Percentiles rank a stretch among this genome's conserved stretches.
Evolutionary conservation across 2,329 filamentous ascomycete species (phyloP).

Genomic region (Colletotrichum limetticola): DNA sequence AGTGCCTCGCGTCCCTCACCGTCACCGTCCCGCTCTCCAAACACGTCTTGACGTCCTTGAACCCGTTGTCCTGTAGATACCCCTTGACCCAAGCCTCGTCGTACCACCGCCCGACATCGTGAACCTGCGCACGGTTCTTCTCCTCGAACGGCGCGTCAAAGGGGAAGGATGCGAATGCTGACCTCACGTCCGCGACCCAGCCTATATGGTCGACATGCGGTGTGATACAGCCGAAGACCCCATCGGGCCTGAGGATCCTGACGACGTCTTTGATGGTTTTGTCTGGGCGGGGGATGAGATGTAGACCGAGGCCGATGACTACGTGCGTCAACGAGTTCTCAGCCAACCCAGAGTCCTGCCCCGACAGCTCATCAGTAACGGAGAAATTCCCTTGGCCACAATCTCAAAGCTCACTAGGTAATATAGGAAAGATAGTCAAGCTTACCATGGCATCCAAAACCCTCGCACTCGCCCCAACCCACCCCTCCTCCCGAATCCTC

Average conservation of each 20-base stretch:
- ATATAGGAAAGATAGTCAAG: too few relatives aligned
- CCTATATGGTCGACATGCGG: not conserved
- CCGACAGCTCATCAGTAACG: too few relatives aligned
- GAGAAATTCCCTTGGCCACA: too few relatives aligned
- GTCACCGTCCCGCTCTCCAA: not conserved
- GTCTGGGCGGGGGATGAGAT: too few relatives aligned
- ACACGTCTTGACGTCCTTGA: not conserved
- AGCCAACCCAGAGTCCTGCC: too few relatives aligned
- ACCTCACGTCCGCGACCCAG: not conserved
- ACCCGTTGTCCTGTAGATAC: not conserved
- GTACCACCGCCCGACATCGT: not conserved
- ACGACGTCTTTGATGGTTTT: too few relatives aligned
- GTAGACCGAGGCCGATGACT: too few relatives aligned
- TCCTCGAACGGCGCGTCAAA: not conserved
- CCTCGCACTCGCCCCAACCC: slow-evolving; percentile 56
- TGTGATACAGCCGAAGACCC: slow-evolving; percentile 2
- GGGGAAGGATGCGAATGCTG: not conserved
- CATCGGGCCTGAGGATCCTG: not conserved
- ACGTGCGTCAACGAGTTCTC: too few relatives aligned
- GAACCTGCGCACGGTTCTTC: not conserved
- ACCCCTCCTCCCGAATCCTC: slow-evolving; percentile 53
- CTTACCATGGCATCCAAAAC: slow-evolving; percentile 47
- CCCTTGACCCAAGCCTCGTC: not conserved
- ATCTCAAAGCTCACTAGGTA: too few relatives aligned
- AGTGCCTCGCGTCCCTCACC: not conserved